A percentile compares a stretch with the other conserved stretches of the same genome.
Conservation (phyloP, 2,329 filamentous ascomycete species). For the Sporothrix phasma region DNA sequence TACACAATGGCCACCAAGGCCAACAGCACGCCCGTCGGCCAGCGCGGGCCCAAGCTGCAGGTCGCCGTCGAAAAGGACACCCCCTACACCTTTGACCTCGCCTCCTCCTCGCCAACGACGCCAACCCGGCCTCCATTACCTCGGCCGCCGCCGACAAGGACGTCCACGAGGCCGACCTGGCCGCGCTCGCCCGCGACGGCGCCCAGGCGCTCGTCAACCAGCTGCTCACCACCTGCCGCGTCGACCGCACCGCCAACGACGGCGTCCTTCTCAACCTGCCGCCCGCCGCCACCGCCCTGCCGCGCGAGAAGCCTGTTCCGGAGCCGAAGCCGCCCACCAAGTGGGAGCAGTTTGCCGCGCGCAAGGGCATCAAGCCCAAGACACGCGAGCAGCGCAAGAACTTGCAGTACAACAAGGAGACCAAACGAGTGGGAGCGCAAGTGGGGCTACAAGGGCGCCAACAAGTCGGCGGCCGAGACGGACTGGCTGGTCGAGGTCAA, state of each 20-base stretch:
- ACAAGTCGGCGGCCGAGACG: conserved; percentile 69
- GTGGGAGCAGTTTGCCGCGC: conserved; percentile 92
- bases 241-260: conserved; percentile 52
- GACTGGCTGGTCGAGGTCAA: conserved; percentile 85
- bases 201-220: conserved; percentile 91
- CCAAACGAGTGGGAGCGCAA: conserved; percentile 82
- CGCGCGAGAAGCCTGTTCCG: conserved; percentile 87
- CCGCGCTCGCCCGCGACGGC: conserved; percentile 71
- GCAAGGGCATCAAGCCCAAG: conserved; percentile 93
- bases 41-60: conserved; percentile 37
- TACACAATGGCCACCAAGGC: conserved; percentile 23
- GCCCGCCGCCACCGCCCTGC: conserved; percentile 56
- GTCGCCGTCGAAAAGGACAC: conserved; percentile 70
- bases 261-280: conserved; percentile 76
- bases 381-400: conserved; percentile 64
- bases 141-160: conserved; percentile 45
- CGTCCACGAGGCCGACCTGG: conserved; percentile 39
- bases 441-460: conserved; percentile 80
- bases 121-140: conserved; percentile 60
- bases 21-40: conserved; percentile 24
- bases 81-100: conserved; percentile 87
- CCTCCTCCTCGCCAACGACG: conserved; percentile 74
- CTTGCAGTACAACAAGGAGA: conserved; percentile 73
- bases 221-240: conserved; percentile 77
- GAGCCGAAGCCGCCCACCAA: conserved; percentile 74